phyloP scores from a whole-genome alignment of 2,329 filamentous ascomycete genomes.

The Neopestalotiopsis clavispora region DNA sequence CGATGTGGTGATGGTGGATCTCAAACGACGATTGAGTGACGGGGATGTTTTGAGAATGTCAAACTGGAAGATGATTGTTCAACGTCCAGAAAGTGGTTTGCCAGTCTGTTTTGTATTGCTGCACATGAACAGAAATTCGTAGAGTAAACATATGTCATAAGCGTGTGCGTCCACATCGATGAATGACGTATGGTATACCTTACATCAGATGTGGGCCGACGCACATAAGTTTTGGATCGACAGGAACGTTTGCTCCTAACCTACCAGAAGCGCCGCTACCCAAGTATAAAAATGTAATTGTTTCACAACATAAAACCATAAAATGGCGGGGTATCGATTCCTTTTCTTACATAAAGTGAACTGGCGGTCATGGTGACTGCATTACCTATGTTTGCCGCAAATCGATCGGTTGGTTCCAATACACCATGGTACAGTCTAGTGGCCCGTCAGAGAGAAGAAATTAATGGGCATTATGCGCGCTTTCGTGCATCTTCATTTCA shows the following conservation, averaged over 20 bases:
- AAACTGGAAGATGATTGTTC: not conserved
- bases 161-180: not conserved
- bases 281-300: not conserved
- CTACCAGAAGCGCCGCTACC: not conserved
- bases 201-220: not conserved
- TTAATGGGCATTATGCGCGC: not conserved
- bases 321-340: not conserved
- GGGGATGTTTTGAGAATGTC: not conserved
- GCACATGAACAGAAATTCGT: not conserved
- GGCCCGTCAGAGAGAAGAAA: too few species aligned
- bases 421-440: too few species aligned
- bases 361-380: not conserved
- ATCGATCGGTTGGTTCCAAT: too few species aligned
- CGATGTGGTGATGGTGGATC: not conserved
- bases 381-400: not conserved
- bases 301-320: not conserved
- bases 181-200: constrained; percentile 19
- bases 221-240: not conserved
- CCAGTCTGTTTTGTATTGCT: not conserved
- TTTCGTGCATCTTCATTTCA: not conserved
- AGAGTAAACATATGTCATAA: constrained; percentile 2
- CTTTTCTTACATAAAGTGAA: not conserved
- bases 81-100: not conserved
- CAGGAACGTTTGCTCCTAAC: constrained; percentile 18
- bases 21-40: not conserved